Base-by-base conservation (phyloP, 78 protist genomes). In the Dictyostelium firmibasis region DNA sequence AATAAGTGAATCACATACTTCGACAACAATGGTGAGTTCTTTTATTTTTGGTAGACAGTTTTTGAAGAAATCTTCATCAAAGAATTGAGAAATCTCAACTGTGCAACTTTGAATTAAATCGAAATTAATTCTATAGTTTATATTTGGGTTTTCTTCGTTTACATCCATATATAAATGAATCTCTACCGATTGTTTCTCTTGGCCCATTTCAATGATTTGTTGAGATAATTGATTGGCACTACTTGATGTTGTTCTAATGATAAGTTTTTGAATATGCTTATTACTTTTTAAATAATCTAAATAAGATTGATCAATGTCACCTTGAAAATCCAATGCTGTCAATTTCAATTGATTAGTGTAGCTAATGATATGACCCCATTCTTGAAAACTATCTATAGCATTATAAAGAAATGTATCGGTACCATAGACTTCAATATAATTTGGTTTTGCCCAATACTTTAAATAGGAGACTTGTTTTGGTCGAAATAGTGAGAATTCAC, bases 61-160 rank as follows among this genome's bases (percentile, higher is more conserved):
- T 9, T 13, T 7, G 18, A 16, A 72, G 79, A 72, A 72, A 33
- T 72, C 79, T 5, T 10, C 23, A 33, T 72, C 79, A 33, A 72
- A 72, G 43, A 72, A 72, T 31, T 31, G 44, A 72, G 27, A 41
- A 72, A 72, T 72, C 4, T 13, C 36, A 72, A 72, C 79, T 0
- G 38, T 13, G 18, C 79, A 72, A 3, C 44, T n/a, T 72, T 67
- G 38, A 25, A 67, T 29, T 29, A 67, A 25, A 67, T 67, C 75
- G 18, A 67, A 67, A 27, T 67, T 67, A 3, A 72, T 29, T 72
- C 44, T 72, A 18, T 72, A 72, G 36, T 72, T 72, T 33, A 72
- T 33, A 72, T 72, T 72, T 72, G 38, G 79, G 14, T 72, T 44
- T 33, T 72, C 79, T 33, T 72, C 79, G 29, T 72, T 67, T 67